Evolutionary conservation across 2,329 filamentous ascomycete genomes (phyloP).

Genomic region (Talaromyces sp.): DNA sequence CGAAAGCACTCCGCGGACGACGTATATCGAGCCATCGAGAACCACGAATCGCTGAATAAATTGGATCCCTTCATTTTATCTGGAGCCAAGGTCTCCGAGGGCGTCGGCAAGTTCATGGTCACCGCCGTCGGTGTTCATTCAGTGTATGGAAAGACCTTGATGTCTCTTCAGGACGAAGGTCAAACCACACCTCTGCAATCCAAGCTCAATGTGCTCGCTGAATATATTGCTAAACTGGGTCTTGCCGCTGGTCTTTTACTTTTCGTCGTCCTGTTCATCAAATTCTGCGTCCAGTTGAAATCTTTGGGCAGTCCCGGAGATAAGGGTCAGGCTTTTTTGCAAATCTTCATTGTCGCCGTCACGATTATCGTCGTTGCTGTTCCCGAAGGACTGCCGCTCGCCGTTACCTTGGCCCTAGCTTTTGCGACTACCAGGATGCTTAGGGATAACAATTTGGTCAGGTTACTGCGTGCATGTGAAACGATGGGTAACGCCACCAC

Average conservation of each 20-base stretch:
- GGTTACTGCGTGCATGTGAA: constrained; percentile 55
- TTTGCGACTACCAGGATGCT: constrained; percentile 61
- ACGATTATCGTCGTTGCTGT: constrained; percentile 58
- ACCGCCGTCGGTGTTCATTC: constrained; percentile 70
- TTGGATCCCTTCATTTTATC: constrained; percentile 77
- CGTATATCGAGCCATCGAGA: constrained; percentile 59
- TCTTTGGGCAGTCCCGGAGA: constrained; percentile 44
- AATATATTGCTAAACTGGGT: constrained; percentile 73
- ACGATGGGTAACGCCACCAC: constrained; percentile 62
- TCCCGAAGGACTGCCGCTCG: constrained; percentile 56
- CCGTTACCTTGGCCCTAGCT: constrained; percentile 57
- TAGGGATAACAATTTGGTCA: constrained; percentile 58
- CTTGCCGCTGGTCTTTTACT: constrained; percentile 66
- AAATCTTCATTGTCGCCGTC: constrained; percentile 55
- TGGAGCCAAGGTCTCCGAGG: constrained; percentile 70
- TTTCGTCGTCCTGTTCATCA: constrained; percentile 75
- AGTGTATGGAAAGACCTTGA: constrained; percentile 70
- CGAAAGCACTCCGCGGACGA: constrained; percentile 62
- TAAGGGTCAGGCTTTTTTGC: constrained; percentile 55
- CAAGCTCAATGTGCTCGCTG: constrained; percentile 70
- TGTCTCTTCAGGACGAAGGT: constrained; percentile 70
- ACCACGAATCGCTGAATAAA: constrained; percentile 56
- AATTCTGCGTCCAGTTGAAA: constrained; percentile 62
- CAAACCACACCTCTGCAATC: constrained; percentile 74
- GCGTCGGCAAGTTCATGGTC: constrained; percentile 69